Evolutionary conservation across 1,139 yeast species (phyloP), one percentile per base, ranked within the genome.

Genomic region (Tardiomyces digboiensis): DNA sequence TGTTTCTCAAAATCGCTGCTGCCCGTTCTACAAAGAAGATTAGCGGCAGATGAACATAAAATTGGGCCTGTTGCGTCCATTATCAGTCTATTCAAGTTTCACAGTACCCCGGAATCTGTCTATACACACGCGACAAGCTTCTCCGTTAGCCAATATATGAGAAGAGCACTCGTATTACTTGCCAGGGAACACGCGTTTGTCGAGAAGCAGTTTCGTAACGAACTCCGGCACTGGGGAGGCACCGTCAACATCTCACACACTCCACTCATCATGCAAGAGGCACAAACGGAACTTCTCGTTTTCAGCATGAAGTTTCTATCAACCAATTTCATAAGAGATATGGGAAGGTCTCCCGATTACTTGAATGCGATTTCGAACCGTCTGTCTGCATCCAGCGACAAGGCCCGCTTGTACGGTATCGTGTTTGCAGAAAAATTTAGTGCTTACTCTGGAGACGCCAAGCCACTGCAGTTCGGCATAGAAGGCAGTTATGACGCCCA

Each of bases 371-470:
- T 54, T 7, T 43, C 53, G 3, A 39, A 42, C 37, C 54, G 47
- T n/a, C 45, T 54, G 10, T 39, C 38, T 7, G 47, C 54, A 3
- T 37, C 50, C 6, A 42, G 46, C 2, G 44, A 47, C 7, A 38
- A 39, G 13, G 38, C 45, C 2, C 46, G 58, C n/a, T 40, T 43
- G 7, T 29, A 51, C 38, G 58, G 54, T 19, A 50, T 55, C 7
- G 39, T 54, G 2, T 52, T 54, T 10, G 58, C 50, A 7, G 55
- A 54, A 29, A 46, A 45, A 1, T 43, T 46, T 7, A 52, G 51
- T 12, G 45, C 48, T 14, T 44, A 44, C 40, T 48, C 51, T 1
- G 57, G 56, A 16, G 42, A 46, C 19, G 6, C 21, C 2, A 39
- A 39, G 8, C 39, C 41, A 6, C 55, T 54, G 20, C 45, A 44